Conservation (phyloP, 2,329 filamentous ascomycete genomes). For the Coniochaeta prunicola region DNA sequence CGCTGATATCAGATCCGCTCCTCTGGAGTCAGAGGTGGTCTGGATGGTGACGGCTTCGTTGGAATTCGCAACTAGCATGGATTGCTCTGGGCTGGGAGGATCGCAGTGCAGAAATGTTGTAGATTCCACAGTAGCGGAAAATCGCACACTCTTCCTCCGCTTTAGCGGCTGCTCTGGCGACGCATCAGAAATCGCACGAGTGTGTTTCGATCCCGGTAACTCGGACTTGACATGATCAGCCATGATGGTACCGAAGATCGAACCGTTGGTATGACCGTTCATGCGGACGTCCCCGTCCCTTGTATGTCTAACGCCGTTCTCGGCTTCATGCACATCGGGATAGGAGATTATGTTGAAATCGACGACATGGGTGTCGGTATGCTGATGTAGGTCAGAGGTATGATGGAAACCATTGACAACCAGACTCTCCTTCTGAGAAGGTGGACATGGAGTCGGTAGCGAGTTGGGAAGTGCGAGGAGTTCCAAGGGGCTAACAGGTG, state of each 20-base stretch:
- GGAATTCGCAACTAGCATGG: not conserved
- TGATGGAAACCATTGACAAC: not conserved
- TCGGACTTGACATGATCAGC: not conserved
- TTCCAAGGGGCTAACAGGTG: slow-evolving; percentile 38
- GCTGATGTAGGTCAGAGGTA: not conserved
- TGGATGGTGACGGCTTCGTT: not conserved
- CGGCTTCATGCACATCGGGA: not conserved
- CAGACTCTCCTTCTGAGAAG: not conserved
- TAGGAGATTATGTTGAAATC: not conserved
- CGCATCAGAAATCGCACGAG: not conserved
- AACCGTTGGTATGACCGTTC: not conserved
- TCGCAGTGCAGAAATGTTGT: slow-evolving; percentile 50
- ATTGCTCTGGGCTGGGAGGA: slow-evolving; percentile 37
- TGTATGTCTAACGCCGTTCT: not conserved
- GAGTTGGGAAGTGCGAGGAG: slow-evolving; percentile 53
- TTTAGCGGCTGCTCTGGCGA: slow-evolving; percentile 19
- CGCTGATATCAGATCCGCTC: not conserved
- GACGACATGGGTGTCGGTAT: not conserved
- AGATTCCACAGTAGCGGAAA: slow-evolving; percentile 60
- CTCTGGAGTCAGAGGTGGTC: not conserved
- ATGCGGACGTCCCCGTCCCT: not conserved
- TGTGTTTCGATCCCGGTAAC: not conserved
- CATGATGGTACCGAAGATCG: not conserved
- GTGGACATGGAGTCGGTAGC: not conserved
- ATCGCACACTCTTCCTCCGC: slow-evolving; percentile 58